phyloP scores from a whole-genome alignment of 768 basidiomycete species.

The Russula compacta region DNA sequence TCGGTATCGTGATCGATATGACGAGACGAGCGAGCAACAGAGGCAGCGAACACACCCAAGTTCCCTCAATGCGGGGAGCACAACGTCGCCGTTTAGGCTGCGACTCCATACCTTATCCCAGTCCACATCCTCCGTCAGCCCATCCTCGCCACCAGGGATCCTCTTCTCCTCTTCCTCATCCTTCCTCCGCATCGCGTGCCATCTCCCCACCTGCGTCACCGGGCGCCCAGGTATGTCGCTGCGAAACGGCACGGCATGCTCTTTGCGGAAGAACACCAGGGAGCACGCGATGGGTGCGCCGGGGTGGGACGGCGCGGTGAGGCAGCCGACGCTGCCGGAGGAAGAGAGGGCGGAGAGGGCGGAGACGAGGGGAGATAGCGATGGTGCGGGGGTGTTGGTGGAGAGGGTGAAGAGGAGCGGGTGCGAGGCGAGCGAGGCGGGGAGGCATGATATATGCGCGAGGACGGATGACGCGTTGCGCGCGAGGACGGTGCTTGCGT shows the following conservation, averaged over 20 bases:
- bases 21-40: not conserved
- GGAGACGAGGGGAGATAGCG: conserved; percentile 29
- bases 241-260: conserved; percentile 41
- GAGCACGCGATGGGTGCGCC: conserved; percentile 39
- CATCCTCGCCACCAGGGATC: not conserved
- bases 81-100: conserved; percentile 17
- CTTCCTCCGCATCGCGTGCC: conserved; percentile 50
- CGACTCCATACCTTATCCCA: conserved; percentile 49
- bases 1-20: not conserved
- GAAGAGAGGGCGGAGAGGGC: conserved; percentile 21
- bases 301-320: conserved; percentile 39
- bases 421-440: conserved; percentile 17
- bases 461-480: conserved; percentile 11
- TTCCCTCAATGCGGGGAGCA: conserved; percentile 34
- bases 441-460: conserved; percentile 9
- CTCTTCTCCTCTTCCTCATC: not conserved
- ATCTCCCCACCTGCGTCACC: conserved; percentile 60
- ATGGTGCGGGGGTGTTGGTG: conserved; percentile 29
- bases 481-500: conserved; percentile 14
- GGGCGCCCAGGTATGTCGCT: conserved; percentile 52
- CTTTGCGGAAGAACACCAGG: conserved; percentile 43
- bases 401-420: conserved; percentile 46
- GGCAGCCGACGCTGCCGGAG: conserved; percentile 45
- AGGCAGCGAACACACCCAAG: conserved; percentile 29
- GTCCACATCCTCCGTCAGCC: conserved; percentile 24